Conservation (phyloP, 352 stramenopile genomes). For the Elongisporangium prolatum region DNA sequence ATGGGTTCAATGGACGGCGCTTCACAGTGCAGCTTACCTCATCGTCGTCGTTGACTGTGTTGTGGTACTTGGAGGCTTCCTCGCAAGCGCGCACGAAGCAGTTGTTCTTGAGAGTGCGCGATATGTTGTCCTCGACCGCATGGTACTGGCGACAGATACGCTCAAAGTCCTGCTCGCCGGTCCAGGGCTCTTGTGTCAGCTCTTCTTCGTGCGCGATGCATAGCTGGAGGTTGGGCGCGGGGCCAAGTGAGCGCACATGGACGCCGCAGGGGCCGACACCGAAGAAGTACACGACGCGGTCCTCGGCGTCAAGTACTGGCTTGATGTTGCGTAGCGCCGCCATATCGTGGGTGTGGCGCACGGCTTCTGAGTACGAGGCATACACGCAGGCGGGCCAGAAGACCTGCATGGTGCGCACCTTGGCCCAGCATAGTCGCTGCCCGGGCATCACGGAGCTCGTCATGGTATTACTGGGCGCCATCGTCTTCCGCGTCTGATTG, state of each 20-base stretch:
- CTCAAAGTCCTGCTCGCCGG: conserved; percentile 22
- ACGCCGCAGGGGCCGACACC: conserved; percentile 41
- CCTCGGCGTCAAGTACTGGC: conserved; percentile 52
- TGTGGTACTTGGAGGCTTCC: conserved; percentile 30
- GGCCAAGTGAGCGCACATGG: conserved; percentile 17
- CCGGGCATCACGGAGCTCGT: not conserved
- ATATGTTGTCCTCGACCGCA: conserved; percentile 27
- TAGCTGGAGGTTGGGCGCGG: conserved; percentile 43
- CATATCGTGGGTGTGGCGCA: conserved; percentile 43
- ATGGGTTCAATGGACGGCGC: too few species aligned
- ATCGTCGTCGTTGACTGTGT: conserved; percentile 20
- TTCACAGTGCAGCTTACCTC: conserved; percentile 6
- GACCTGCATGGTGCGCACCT: conserved; percentile 42
- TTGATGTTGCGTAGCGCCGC: conserved; percentile 32
- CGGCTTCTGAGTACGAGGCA: conserved; percentile 40
- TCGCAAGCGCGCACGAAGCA: conserved; percentile 49
- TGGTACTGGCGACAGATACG: conserved; percentile 28
- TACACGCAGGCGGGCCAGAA: conserved; percentile 78
- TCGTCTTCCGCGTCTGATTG: conserved; percentile 1
- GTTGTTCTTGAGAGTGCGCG: conserved; percentile 32
- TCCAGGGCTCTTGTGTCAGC: conserved; percentile 17
- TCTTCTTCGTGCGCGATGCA: conserved; percentile 45
- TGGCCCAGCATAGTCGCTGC: conserved; percentile 37
- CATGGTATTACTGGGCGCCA: not conserved
- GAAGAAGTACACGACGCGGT: conserved; percentile 81